These are phyloP conservation scores for Coemansia sp. DNA, from an alignment of 192 early-diverging fungal genomes.

Conservation along the genomic window DNA sequence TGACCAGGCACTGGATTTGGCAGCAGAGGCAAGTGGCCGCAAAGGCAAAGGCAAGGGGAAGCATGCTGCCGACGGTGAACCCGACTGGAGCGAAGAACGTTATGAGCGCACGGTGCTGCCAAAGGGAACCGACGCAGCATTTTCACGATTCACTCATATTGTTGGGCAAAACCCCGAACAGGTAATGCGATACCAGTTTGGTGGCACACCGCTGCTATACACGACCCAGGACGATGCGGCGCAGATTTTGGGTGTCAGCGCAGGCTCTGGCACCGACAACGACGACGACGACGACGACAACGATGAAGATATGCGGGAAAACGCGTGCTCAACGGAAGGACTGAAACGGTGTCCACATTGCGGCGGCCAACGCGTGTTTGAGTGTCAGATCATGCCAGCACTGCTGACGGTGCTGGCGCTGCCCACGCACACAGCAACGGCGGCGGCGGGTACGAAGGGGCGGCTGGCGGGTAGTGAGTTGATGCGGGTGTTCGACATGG, in stretches of 20 bases:
- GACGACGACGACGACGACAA: conserved; percentile 23
- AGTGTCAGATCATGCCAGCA: conserved; percentile 93
- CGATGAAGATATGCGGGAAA: conserved; percentile 8
- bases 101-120: conserved; percentile 77
- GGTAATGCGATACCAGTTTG: conserved; percentile 77
- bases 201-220: conserved; percentile 70
- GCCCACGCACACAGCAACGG: background rate
- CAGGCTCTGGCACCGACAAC: conserved; percentile 3
- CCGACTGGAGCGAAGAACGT: conserved; percentile 72
- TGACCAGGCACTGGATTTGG: conserved; percentile 25
- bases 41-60: background rate
- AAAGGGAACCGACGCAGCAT: conserved; percentile 73
- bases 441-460: background rate
- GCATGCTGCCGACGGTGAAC: conserved; percentile 16
- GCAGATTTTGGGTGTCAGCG: conserved; percentile 22
- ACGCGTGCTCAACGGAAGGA: conserved; percentile 25
- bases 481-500: conserved; percentile 58
- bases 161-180: conserved; percentile 77
- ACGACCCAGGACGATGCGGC: conserved; percentile 56
- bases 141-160: conserved; percentile 74
- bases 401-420: conserved; percentile 70
- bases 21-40: background rate
- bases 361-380: conserved; percentile 68
- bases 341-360: conserved; percentile 70
- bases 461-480: conserved; percentile 25